Evolutionary conservation across 139 green algal genomes (phyloP).

Genomic region (Micromonas commoda): DNA sequence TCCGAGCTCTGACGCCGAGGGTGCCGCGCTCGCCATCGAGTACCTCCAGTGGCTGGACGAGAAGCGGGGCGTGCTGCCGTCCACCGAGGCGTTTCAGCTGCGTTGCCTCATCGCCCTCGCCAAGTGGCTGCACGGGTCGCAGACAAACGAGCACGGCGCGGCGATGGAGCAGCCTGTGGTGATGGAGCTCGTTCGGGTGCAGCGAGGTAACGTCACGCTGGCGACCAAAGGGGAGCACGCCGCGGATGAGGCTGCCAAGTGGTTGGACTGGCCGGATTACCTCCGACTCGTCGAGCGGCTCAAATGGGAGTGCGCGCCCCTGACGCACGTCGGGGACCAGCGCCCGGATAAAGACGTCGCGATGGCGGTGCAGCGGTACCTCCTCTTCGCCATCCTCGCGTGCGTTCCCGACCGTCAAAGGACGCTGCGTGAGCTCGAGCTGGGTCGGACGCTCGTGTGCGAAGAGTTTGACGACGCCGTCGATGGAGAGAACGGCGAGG

Average conservation of each 20-base stretch:
- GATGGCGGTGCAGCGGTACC: conserved; percentile 52
- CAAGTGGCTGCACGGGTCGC: conserved; percentile 57
- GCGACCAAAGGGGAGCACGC: conserved; percentile 24
- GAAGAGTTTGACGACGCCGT: background rate
- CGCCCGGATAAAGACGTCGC: conserved; percentile 27
- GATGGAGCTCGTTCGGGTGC: conserved; percentile 46
- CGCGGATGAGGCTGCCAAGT: conserved; percentile 50
- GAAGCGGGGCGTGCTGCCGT: conserved; percentile 25
- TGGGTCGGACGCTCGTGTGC: conserved; percentile 42
- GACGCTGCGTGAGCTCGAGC: conserved; percentile 59
- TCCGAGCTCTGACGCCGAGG: conserved; percentile 32
- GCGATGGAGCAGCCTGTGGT: background rate
- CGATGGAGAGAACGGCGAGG: conserved; percentile 34
- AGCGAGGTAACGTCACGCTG: conserved; percentile 36
- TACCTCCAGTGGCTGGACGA: conserved; percentile 49
- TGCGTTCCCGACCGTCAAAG: conserved; percentile 63
- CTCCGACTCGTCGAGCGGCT: conserved; percentile 45
- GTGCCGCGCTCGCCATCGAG: conserved; percentile 43
- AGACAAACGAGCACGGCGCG: conserved; percentile 30
- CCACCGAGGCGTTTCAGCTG: conserved; percentile 6
- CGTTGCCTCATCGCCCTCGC: conserved; percentile 28
- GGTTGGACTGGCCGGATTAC: conserved; percentile 62
- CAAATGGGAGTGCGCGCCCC: conserved; percentile 38
- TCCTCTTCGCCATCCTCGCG: conserved; percentile 59
- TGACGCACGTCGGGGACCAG: background rate